Conservation (phyloP, 2,329 filamentous ascomycete genomes). For the Diaporthe eres region DNA sequence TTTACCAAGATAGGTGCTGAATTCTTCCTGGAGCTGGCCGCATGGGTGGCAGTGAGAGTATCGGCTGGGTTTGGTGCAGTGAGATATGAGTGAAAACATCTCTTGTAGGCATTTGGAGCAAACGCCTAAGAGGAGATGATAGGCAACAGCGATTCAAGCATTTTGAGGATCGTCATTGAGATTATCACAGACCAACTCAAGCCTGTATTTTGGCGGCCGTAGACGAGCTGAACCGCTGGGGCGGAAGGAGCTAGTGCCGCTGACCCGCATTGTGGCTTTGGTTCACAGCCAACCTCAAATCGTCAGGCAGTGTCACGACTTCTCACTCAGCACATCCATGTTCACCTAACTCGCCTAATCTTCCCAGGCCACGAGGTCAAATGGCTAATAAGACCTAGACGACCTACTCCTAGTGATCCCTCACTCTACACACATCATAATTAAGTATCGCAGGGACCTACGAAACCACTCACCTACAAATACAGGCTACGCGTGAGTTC, state of each 20-base stretch:
- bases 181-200: not conserved
- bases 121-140: not conserved
- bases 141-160: not conserved
- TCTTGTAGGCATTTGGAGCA: not conserved
- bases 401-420: not conserved
- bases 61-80: no score
- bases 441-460: not conserved
- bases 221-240: not conserved
- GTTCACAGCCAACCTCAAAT: not conserved
- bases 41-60: no score
- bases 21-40: no score
- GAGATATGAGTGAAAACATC: not conserved
- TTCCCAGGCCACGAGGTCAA: not conserved
- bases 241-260: slow-evolving; percentile 2
- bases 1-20: no score
- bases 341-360: no score
- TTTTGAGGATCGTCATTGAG: not conserved
- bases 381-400: not conserved
- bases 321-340: not conserved
- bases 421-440: not conserved
- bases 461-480: not conserved
- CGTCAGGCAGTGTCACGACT: not conserved
- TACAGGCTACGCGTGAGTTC: not conserved
- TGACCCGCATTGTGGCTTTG: not conserved
- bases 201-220: not conserved